phyloP scores from a whole-genome alignment of 2,329 filamentous ascomycete species.

The Trichophyton benhamiae region DNA sequence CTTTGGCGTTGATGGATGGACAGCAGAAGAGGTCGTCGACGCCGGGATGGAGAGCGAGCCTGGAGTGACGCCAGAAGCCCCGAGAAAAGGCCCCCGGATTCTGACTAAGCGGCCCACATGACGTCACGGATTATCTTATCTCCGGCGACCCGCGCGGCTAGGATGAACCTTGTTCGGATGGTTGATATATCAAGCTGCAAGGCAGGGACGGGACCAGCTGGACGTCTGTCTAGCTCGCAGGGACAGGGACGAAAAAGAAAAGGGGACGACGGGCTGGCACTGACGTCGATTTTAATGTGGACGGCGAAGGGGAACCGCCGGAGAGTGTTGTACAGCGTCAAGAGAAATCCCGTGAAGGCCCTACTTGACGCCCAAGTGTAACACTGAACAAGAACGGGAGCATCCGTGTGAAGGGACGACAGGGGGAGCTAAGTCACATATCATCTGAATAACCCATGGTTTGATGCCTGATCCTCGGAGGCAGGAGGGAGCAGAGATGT shows the following conservation, averaged over 20 bases:
- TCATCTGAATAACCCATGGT: neutral
- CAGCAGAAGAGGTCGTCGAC: neutral
- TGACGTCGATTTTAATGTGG: slow-evolving; percentile 1
- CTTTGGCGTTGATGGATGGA: too few relatives aligned
- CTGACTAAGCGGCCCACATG: neutral
- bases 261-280: neutral
- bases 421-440: neutral
- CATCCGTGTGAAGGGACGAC: neutral
- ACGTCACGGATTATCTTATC: neutral
- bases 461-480: neutral
- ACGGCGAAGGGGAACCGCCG: neutral
- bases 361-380: neutral
- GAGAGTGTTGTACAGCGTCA: neutral
- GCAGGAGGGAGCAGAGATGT: neutral
- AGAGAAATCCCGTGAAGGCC: slow-evolving; percentile 2
- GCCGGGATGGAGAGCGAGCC: neutral
- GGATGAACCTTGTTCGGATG: neutral
- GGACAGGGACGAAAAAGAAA: neutral
- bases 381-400: neutral
- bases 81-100: neutral
- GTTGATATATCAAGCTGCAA: neutral
- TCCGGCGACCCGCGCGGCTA: neutral
- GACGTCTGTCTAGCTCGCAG: too few relatives aligned
- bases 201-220: too few relatives aligned
- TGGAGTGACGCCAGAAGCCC: neutral